Evolutionary conservation across 106 monocot species (phyloP).

Genomic region (Iris macrosiphon): DNA sequence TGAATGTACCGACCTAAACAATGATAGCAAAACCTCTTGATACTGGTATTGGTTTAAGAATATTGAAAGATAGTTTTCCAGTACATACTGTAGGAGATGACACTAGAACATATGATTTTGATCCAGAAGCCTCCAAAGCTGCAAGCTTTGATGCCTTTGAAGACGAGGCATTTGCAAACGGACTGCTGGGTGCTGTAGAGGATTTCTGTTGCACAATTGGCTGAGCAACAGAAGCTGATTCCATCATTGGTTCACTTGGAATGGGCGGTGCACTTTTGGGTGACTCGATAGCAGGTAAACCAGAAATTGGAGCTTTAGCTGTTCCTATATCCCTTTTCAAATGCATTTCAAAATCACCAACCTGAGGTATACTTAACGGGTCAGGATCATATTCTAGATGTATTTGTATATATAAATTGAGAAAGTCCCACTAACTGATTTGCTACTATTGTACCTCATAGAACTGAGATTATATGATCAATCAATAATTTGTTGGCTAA

Average conservation of each 20-base stretch:
- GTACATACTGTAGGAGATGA: slow-evolving; percentile 72
- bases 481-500: too few relatives aligned
- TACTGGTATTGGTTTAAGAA: neutral
- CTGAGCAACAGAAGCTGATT: slow-evolving; percentile 23
- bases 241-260: slow-evolving; percentile 61
- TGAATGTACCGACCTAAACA: slow-evolving; percentile 72
- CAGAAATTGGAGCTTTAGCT: slow-evolving; percentile 11
- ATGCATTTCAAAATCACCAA: slow-evolving; percentile 87
- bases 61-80: neutral
- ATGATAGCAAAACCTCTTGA: neutral
- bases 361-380: slow-evolving; percentile 28
- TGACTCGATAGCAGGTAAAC: slow-evolving; percentile 37
- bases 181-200: slow-evolving; percentile 21
- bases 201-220: slow-evolving; percentile 28
- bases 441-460: too few relatives aligned
- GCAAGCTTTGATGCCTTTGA: slow-evolving; percentile 61
- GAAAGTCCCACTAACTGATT: too few relatives aligned
- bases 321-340: slow-evolving; percentile 56
- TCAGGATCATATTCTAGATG: neutral
- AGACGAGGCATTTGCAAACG: slow-evolving; percentile 50
- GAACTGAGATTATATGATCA: too few relatives aligned
- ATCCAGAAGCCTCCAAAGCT: slow-evolving; percentile 45
- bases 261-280: slow-evolving; percentile 67
- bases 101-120: slow-evolving; percentile 53
- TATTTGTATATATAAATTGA: too few relatives aligned